phyloP scores from a whole-genome alignment of 1,139 yeast species.

The Suhomyces chickasaworum region DNA sequence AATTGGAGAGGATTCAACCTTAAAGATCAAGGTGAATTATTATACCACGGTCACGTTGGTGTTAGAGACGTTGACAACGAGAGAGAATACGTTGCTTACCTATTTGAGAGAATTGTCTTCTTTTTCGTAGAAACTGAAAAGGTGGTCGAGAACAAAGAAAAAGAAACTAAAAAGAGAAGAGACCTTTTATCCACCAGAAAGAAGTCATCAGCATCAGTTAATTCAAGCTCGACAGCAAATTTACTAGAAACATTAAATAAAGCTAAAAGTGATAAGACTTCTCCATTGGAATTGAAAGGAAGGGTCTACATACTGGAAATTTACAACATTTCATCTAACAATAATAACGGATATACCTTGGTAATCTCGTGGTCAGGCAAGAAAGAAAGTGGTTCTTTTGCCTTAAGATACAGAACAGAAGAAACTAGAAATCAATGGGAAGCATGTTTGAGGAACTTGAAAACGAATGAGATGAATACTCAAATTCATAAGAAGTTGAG shows the following conservation, averaged over 20 bases:
- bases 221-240: slow-evolving; percentile 38
- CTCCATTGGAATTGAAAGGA: slow-evolving; percentile 60
- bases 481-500: slow-evolving; percentile 43
- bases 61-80: slow-evolving; percentile 80
- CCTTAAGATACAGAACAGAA: slow-evolving; percentile 68
- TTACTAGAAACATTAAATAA: slow-evolving; percentile 39
- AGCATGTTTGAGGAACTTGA: slow-evolving; percentile 50
- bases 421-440: slow-evolving; percentile 76
- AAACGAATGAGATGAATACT: slow-evolving; percentile 45
- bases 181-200: slow-evolving; percentile 45
- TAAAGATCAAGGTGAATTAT: slow-evolving; percentile 79
- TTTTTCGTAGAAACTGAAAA: slow-evolving; percentile 61
- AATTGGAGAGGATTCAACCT: slow-evolving; percentile 96
- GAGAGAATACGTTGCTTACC: slow-evolving; percentile 84
- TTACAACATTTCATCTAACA: slow-evolving; percentile 51
- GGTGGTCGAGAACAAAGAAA: slow-evolving; percentile 22
- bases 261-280: slow-evolving; percentile 28
- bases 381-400: slow-evolving; percentile 74
- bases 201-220: slow-evolving; percentile 38
- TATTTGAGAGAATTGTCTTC: slow-evolving; percentile 84
- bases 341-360: slow-evolving; percentile 52
- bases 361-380: slow-evolving; percentile 79
- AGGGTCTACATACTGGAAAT: slow-evolving; percentile 70
- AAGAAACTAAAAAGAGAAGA: slow-evolving; percentile 33
- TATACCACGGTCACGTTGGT: slow-evolving; percentile 75